These are phyloP conservation scores for Chionographis japonica DNA, from an alignment of 106 monocot genomes.

Conservation along the genomic window DNA sequence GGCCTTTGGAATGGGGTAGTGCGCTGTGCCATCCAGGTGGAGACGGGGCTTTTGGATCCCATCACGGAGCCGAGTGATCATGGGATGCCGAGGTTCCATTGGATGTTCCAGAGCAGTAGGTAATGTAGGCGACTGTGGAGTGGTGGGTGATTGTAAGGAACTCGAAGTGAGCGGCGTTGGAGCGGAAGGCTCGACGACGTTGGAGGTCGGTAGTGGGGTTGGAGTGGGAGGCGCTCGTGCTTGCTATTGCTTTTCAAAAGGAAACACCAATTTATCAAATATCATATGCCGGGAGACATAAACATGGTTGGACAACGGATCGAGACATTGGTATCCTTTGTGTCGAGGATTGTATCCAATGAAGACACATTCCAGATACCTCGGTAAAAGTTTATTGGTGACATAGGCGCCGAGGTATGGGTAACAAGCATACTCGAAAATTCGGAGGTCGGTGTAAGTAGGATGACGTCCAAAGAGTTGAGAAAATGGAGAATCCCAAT, in stretches of 20 bases:
- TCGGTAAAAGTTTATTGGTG: conserved; percentile 1
- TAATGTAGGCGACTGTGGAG: too few species aligned
- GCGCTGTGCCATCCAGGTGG: not conserved
- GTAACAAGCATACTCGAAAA: not conserved
- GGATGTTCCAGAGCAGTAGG: too few species aligned
- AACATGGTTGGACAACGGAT: not conserved
- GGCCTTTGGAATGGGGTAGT: not conserved
- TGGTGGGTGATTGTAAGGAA: too few species aligned
- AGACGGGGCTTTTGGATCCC: too few species aligned
- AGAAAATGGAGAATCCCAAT: not conserved
- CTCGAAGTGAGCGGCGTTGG: too few species aligned
- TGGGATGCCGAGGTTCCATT: too few species aligned
- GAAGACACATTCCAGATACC: not conserved
- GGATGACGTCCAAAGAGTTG: not conserved
- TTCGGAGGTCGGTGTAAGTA: not conserved
- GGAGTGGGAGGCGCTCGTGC: not conserved
- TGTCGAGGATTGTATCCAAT: not conserved
- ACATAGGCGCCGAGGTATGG: too few species aligned
- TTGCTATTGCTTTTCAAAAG: not conserved
- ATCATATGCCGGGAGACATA: not conserved
- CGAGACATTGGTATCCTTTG: not conserved
- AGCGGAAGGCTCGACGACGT: too few species aligned
- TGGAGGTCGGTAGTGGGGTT: not conserved
- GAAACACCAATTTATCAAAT: not conserved
- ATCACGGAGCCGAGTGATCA: too few species aligned